These are phyloP conservation scores for Collybia sordida DNA, from an alignment of 768 basidiomycete genomes.

Conservation along the genomic window DNA sequence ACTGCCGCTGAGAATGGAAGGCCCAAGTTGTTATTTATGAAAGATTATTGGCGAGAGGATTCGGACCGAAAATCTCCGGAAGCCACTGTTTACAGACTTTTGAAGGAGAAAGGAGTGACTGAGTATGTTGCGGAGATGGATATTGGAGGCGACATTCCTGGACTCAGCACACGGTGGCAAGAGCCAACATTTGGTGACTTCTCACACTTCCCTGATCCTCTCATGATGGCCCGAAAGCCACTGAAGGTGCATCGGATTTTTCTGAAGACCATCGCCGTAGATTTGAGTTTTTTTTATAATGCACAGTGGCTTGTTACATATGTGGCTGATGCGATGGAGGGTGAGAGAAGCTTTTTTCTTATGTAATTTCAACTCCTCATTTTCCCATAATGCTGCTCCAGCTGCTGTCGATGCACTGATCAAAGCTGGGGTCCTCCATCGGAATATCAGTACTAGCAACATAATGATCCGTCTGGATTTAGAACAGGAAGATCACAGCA, in stretches of 20 bases:
- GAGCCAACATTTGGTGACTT: neutral
- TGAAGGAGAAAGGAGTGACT: conserved; percentile 15
- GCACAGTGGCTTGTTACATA: neutral
- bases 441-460: conserved; percentile 4
- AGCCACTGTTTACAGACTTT: conserved; percentile 12
- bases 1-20: neutral
- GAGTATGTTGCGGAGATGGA: conserved; percentile 18
- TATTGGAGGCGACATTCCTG: conserved; percentile 18
- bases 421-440: neutral
- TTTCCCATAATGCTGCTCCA: neutral
- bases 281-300: neutral
- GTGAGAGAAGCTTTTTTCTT: neutral
- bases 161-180: conserved; percentile 2
- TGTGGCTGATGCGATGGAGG: neutral
- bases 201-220: neutral
- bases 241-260: neutral
- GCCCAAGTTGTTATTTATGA: conserved; percentile 23
- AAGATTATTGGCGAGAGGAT: conserved; percentile 26
- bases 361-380: too few species aligned
- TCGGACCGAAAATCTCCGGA: conserved; percentile 15
- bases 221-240: too few species aligned
- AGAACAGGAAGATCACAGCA: neutral
- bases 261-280: neutral
- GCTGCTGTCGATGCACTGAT: neutral
- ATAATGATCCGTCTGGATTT: neutral